Conservation (phyloP, 2,329 filamentous ascomycete genomes). For the Phyllosticta citrichinensis region DNA sequence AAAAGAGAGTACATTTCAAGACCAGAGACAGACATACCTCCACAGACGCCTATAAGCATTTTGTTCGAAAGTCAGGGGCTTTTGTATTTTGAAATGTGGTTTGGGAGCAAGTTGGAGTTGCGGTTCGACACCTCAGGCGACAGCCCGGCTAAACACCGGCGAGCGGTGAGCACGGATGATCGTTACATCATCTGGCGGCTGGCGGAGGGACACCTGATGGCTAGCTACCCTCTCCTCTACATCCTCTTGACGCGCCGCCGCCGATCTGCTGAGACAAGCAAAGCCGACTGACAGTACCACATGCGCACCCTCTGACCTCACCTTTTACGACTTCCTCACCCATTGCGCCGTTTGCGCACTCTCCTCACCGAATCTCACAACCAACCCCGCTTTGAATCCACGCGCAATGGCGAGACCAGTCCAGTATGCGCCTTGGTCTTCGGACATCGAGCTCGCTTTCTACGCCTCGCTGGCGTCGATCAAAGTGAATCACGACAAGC, state of each 20-base stretch:
- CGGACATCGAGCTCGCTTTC: slow-evolving; percentile 91
- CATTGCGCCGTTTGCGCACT: neutral
- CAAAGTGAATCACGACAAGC: slow-evolving; percentile 95
- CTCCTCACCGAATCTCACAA: neutral
- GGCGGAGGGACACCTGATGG: neutral
- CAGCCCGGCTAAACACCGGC: neutral
- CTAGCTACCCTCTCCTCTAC: neutral
- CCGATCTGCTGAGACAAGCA: neutral
- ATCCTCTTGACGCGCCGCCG: slow-evolving; percentile 4
- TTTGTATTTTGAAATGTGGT: neutral
- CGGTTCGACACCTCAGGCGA: slow-evolving; percentile 11
- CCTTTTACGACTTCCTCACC: neutral
- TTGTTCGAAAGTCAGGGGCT: neutral
- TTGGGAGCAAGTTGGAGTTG: neutral
- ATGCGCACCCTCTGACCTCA: slow-evolving; percentile 5
- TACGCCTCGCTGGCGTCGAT: slow-evolving; percentile 84
- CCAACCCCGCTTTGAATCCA: slow-evolving; percentile 2
- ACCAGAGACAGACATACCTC: slow-evolving; percentile 42
- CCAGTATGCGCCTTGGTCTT: slow-evolving; percentile 81
- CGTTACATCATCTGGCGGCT: slow-evolving; percentile 6
- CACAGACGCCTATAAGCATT: slow-evolving; percentile 72
- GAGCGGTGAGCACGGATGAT: neutral
- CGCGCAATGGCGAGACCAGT: slow-evolving; percentile 34
- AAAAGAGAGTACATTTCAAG: neutral
- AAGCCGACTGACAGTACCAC: slow-evolving; percentile 1